Percentiles rank a stretch among this genome's conserved stretches.
phyloP scores from a whole-genome alignment of 2,329 filamentous ascomycete genomes.

The Fusarium paranaense region DNA sequence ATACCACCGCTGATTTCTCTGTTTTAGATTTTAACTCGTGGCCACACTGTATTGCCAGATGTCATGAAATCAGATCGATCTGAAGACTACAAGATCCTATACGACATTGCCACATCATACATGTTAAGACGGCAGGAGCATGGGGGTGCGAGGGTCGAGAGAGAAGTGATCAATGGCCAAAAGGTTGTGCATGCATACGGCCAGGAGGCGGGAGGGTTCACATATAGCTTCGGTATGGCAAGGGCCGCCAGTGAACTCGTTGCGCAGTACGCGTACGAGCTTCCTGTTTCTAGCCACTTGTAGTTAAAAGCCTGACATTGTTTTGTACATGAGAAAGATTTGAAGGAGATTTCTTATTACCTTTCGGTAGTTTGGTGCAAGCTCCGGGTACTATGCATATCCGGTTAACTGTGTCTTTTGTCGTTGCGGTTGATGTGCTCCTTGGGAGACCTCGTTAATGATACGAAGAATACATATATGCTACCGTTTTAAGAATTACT shows the following conservation, averaged over 20 bases:
- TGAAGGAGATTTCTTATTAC: not conserved
- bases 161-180: slow-evolving; percentile 1
- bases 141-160: slow-evolving; percentile 2
- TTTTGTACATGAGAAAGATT: not conserved
- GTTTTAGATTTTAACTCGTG: not conserved
- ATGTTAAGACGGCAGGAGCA: not conserved
- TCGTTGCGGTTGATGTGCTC: not conserved
- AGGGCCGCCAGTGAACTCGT: not conserved
- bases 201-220: slow-evolving; percentile 8
- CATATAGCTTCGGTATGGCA: slow-evolving; percentile 6
- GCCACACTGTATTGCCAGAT: not conserved
- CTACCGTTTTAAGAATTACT: not conserved
- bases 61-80: not conserved
- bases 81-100: slow-evolving; percentile 6
- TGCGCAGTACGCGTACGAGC: slow-evolving; percentile 2
- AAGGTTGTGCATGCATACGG: slow-evolving; percentile 14
- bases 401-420: not conserved
- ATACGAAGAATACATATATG: not conserved
- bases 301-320: not conserved
- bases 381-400: not conserved
- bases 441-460: not conserved
- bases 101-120: slow-evolving; percentile 9
- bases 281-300: not conserved
- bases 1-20: not conserved
- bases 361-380: not conserved